Evolutionary conservation across 495 filamentous ascomycete species (phyloP), one percentile per base, ranked within the genome.

Genomic region (Gamarada debralockiae): DNA sequence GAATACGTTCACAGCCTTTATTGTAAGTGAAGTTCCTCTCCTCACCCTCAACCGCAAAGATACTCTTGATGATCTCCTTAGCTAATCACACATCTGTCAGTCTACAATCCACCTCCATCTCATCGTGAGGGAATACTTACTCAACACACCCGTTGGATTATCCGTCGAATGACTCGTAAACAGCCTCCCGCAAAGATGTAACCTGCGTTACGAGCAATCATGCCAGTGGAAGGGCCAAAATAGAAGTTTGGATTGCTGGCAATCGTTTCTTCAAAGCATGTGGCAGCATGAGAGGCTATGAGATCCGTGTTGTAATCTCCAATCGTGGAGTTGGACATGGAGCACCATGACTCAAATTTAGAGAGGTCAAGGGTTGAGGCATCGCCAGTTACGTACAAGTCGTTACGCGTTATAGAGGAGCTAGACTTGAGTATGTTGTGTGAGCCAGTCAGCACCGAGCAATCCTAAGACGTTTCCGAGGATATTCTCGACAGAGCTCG

Each of bases 401-500:
- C 77, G 18, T 72, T 69, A 17, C 73, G 71, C 0, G 75, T 76
- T 9, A 76, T 67, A 37, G 77, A 81, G n/a, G 68, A 72, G 58
- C 83, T 78, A 8, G 65, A 56, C 62, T 83, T 78, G 55, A 75
- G 73, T 24, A 75, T 73, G 58, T 75, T 79, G 56, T 82, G 80
- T 2, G 48, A 76, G 43, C 75, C 47, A 74, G 72, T 38, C 64
- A 67, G 42, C 34, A 22, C 56, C 61, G 18, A 63, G 52, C 9
- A 65, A 43, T 14, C 54, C 60, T 17, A 48, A 20, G 14, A 56
- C 50, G 44, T 56, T 57, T 17, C 46, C 39, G 17, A 60, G 44
- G 3, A 55, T 22, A 25, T 56, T 59, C 14, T 54, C 34, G 3
- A 56, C 38, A 5, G 38, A 41, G 24, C 36, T 21, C 14, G 48